Conservation (phyloP, 176 grass and related monocot genomes). For the Eleusine coracana region DNA sequence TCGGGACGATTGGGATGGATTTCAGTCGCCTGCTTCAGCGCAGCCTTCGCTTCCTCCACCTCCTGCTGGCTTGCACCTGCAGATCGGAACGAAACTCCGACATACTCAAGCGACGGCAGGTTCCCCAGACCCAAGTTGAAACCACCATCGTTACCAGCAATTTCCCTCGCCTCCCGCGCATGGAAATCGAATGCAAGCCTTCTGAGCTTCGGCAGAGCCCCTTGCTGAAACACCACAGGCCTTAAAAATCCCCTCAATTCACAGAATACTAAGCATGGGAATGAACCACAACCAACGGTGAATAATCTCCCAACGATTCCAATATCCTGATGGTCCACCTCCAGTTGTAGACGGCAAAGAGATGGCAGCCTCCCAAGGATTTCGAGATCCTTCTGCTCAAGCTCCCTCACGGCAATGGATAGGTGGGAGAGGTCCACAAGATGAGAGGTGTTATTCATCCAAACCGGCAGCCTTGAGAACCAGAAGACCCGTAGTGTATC, state of each 20-base stretch:
- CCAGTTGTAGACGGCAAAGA: not conserved
- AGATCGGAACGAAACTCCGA: not conserved
- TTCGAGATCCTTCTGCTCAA: not conserved
- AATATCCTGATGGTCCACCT: not conserved
- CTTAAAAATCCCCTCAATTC: not conserved
- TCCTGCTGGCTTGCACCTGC: not conserved
- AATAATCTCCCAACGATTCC: not conserved
- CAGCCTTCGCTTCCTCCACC: not conserved
- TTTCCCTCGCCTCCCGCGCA: not conserved
- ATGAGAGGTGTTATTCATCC: not conserved
- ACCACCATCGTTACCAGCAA: not conserved
- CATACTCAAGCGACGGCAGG: not conserved
- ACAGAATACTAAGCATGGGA: not conserved
- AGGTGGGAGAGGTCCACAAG: not conserved
- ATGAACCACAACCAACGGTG: not conserved
- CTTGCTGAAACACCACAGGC: not conserved
- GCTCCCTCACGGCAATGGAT: not conserved
- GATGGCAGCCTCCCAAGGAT: not conserved
- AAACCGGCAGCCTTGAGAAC: not conserved
- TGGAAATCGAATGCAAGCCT: not conserved
- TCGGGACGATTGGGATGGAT: not conserved
- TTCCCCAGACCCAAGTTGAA: not conserved
- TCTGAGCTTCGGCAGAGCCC: not conserved
- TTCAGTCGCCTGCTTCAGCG: not conserved
- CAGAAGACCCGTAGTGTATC: fast-evolving